Base-by-base conservation (phyloP, 805 yeast species). In the Ogataea siamensis region DNA sequence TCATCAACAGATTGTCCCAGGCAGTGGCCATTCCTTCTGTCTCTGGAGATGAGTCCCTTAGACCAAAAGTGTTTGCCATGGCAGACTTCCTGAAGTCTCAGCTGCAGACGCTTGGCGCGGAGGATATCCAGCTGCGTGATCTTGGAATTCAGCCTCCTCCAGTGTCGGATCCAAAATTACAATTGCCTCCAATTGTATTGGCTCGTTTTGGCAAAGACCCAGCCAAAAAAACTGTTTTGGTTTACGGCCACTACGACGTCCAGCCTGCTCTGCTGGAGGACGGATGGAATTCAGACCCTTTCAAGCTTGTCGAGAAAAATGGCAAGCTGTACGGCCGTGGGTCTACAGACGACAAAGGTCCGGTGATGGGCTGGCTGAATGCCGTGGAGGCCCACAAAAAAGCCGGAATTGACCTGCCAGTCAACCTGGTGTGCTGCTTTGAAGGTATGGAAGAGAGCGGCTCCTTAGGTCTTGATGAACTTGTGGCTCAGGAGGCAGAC, bases 381-480 rank as follows among this genome's bases (percentile, higher is more conserved):
- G 83, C 81, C 27, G 72, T 93, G 28, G 84, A 89, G 67, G 97
- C 99, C 11, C 97, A 93, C 67, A 80, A 74, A 40, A 84, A 80
- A 51, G 74, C 87, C 40, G 88, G 87, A 14, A 57, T 86, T 56
- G 96, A 89, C 47, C 73, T 93, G 42, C 99, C 99, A 13, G 97
- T 93, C 46, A 93, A 93, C 68, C 66, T 93, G 53, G 76, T 88
- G 34, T 83, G 85, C 60, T 87, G 96, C 65, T 93, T 93, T 56
- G 99, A 93, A 68, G 98, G 99, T 45, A 93, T 93, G 99, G 99
- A 93, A 68, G 99, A 93, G 68, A 80, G 89, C 47, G 99, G 99
- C 16, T 87, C 96, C 22, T 65, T 87, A 34, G 98, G 98, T 23
- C 74, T 93, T 49, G 99, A 91, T 51, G 79, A 70, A 23, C 75